Base-by-base conservation (phyloP, 1,284 basidiomycete genomes). In the Lentinula novae-zelandiae region DNA sequence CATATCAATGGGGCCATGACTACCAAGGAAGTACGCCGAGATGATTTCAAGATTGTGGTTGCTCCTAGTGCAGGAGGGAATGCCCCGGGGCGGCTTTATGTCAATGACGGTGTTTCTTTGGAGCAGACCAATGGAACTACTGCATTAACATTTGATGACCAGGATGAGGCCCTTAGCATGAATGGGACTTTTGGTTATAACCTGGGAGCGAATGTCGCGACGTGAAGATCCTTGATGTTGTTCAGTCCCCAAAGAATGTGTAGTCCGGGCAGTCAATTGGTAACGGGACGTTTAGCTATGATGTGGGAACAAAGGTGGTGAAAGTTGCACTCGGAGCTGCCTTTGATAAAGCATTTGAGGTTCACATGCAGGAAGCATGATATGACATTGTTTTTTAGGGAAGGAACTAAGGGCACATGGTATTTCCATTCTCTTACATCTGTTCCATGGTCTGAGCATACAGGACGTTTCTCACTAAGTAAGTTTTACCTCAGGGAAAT, bases 31-130 rank as follows among this genome's bases (percentile, higher is more conserved):
- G 71, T 89, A 58, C 75, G 86, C 42, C 71, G 75, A 63, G 78
- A 74, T n/a, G 80, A 83, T 67, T 89, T 87, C 63, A 81, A 88
- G 69, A 71, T 89, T 55, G 74, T 87, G 55, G 80, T 88, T 42
- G 86, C 86, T 0, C 84, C 84, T 0, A 75, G 75, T 13, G 63
- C 66, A 20, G 69, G 78, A 34, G 84, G 84, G 9, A 70, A 65
- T 1, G 86, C 87, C 0, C 66, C 65, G 1, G 87, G 86, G 2
- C 60, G 69, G 39, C 73, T 89, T 44, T 87, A 88, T 69, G 64
- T 86, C 46, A 86, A 89, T 66, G 86, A 89, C 64, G 86, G 87
- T 9, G 81, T 82, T 46, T 84, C 82, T 4, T 73, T 87, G 62
- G 73, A 64, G 20, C 84, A 73, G 60, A 62, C 67, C 49, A 64